Evolutionary conservation across 176 grass and related monocot species (phyloP).

Genomic region (Aegilops tauschii): DNA sequence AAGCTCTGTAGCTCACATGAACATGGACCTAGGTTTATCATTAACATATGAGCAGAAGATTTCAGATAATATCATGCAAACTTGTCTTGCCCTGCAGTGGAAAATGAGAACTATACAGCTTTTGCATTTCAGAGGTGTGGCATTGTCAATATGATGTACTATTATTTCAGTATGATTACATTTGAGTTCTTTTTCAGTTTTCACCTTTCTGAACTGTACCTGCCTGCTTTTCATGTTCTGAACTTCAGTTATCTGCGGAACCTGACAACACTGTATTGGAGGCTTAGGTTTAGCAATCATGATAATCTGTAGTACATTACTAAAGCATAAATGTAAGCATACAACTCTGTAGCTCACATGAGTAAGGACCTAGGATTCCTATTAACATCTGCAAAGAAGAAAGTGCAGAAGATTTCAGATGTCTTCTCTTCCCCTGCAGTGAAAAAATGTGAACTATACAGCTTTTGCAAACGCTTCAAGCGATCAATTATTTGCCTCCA

Average conservation of each 20-base stretch:
- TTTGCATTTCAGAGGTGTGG: neutral
- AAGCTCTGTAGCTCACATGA: no score
- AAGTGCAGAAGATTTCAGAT: neutral
- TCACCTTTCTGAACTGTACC: neutral
- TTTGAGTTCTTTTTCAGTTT: neutral
- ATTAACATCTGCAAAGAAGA: neutral
- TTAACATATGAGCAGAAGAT: no score
- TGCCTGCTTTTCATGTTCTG: neutral
- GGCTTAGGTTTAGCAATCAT: no score
- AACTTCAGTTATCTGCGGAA: neutral
- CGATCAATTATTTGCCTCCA: neutral
- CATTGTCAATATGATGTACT: constrained; percentile 30
- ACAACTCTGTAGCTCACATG: neutral
- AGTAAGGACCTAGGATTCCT: neutral
- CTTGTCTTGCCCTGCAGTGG: no score
- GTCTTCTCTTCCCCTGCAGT: neutral
- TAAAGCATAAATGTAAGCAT: neutral
- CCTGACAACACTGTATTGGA: neutral
- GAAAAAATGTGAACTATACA: neutral
- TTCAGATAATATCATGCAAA: no score
- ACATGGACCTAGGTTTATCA: no score
- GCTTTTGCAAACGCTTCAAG: neutral
- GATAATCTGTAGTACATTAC: no score
- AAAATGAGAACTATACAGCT: no score
- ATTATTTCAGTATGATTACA: neutral